These are phyloP conservation scores for Penicillium sp. DNA, from an alignment of 2,329 filamentous ascomycete species.

Conservation along the genomic window DNA sequence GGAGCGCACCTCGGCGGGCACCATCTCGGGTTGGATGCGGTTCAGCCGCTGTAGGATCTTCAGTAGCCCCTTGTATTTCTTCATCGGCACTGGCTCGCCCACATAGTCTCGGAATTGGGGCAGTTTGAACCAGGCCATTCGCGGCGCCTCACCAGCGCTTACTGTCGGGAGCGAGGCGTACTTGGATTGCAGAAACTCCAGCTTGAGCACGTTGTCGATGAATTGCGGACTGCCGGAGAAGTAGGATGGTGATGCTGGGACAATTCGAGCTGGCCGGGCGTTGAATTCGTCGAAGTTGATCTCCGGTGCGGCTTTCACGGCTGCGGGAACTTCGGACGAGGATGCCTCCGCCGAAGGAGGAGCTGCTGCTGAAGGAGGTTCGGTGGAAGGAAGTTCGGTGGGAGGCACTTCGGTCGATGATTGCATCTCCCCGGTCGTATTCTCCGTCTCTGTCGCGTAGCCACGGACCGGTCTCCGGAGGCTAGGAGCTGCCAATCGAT, in stretches of 20 bases:
- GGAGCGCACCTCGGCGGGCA: constrained; percentile 63
- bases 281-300: constrained; percentile 31
- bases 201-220: constrained; percentile 73
- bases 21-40: constrained; percentile 72
- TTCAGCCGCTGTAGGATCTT: constrained; percentile 74
- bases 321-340: neutral
- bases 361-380: neutral
- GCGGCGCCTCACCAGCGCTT: constrained; percentile 60
- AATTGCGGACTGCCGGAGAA: constrained; percentile 83
- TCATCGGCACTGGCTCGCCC: constrained; percentile 67
- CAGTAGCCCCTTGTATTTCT: constrained; percentile 74
- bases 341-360: neutral
- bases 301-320: constrained; percentile 29
- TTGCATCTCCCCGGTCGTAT: neutral
- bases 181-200: constrained; percentile 67
- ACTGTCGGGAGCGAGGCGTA: constrained; percentile 70
- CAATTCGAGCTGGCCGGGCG: constrained; percentile 60
- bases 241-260: constrained; percentile 87
- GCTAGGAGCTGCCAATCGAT: constrained; percentile 13
- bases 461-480: constrained; percentile 21
- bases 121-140: constrained; percentile 75
- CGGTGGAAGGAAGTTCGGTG: neutral
- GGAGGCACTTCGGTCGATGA: neutral
- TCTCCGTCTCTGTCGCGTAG: constrained; percentile 27
- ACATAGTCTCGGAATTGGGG: constrained; percentile 67